phyloP scores from a whole-genome alignment of 768 basidiomycete species.

The Collybia mongolica region DNA sequence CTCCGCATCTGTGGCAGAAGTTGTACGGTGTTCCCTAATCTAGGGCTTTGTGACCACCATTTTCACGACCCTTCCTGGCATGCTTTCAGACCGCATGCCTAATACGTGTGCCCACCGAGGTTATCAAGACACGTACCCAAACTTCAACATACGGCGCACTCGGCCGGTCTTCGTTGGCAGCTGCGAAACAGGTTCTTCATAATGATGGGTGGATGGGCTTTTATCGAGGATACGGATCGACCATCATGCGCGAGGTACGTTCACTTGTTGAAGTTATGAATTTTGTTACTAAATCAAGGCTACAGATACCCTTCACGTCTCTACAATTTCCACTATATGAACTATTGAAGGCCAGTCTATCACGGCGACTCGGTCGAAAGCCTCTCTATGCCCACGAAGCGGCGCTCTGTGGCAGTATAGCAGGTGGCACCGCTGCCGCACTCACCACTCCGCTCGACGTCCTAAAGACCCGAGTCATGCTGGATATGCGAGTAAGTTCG shows the following conservation, averaged over 20 bases:
- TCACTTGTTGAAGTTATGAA: neutral
- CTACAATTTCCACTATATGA: slow-evolving; percentile 97
- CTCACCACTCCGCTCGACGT: slow-evolving; percentile 95
- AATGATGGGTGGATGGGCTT: slow-evolving; percentile 76
- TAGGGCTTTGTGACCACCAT: slow-evolving; percentile 8
- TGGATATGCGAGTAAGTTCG: slow-evolving; percentile 72
- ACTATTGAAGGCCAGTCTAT: slow-evolving; percentile 69
- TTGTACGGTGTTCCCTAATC: slow-evolving; percentile 34
- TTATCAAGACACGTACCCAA: slow-evolving; percentile 92
- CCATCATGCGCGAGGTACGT: slow-evolving; percentile 53
- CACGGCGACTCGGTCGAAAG: slow-evolving; percentile 50
- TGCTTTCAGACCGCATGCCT: slow-evolving; percentile 75
- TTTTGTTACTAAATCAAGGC: slow-evolving; percentile 7
- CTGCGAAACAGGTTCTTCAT: slow-evolving; percentile 53
- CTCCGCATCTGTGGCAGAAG: slow-evolving; percentile 60
- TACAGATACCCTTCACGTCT: slow-evolving; percentile 92
- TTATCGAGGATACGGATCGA: slow-evolving; percentile 85
- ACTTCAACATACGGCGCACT: slow-evolving; percentile 69
- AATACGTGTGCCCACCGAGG: slow-evolving; percentile 93
- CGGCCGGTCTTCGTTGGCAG: slow-evolving; percentile 57
- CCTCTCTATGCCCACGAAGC: slow-evolving; percentile 71
- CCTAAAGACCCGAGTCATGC: slow-evolving; percentile 95
- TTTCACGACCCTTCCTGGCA: slow-evolving; percentile 5
- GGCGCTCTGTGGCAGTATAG: slow-evolving; percentile 86
- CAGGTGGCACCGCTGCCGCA: slow-evolving; percentile 88